phyloP scores from a whole-genome alignment of 441 rosid genomes.

The Viola pubescens region DNA sequence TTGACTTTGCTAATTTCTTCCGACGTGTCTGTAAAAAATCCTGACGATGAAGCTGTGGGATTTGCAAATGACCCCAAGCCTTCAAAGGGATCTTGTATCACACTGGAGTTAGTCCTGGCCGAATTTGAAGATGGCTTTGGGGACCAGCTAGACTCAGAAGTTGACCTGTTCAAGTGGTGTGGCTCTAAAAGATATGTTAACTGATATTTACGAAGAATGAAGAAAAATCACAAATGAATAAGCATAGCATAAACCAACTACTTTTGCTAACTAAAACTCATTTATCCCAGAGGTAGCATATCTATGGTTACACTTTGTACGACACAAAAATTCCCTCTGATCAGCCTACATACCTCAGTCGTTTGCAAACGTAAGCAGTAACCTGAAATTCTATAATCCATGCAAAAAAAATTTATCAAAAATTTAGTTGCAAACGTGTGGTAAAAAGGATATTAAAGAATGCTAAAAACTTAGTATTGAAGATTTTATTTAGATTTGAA shows the following conservation, averaged over 20 bases:
- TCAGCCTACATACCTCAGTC: too few relatives aligned
- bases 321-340: too few relatives aligned
- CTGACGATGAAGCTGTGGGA: constrained; percentile 37
- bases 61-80: constrained; percentile 48
- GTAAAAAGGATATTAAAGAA: too few relatives aligned
- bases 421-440: too few relatives aligned
- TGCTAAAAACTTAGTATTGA: too few relatives aligned
- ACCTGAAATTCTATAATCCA: too few relatives aligned
- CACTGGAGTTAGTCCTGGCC: constrained; percentile 34
- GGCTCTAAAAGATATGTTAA: constrained; percentile 13
- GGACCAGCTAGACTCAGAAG: constrained; percentile 41
- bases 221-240: constrained; percentile 3
- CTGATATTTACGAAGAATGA: background rate
- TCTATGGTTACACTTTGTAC: background rate
- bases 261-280: background rate
- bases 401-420: too few relatives aligned
- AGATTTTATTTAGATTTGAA: too few relatives aligned
- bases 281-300: constrained; percentile 6
- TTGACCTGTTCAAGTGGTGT: constrained; percentile 40
- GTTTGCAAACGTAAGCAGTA: too few relatives aligned
- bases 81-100: constrained; percentile 63
- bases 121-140: constrained; percentile 37
- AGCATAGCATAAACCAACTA: background rate
- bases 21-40: constrained; percentile 44
- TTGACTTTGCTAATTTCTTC: constrained; percentile 48